phyloP scores from a whole-genome alignment of 1,284 basidiomycete species.

The Macrocystidia cucumis region DNA sequence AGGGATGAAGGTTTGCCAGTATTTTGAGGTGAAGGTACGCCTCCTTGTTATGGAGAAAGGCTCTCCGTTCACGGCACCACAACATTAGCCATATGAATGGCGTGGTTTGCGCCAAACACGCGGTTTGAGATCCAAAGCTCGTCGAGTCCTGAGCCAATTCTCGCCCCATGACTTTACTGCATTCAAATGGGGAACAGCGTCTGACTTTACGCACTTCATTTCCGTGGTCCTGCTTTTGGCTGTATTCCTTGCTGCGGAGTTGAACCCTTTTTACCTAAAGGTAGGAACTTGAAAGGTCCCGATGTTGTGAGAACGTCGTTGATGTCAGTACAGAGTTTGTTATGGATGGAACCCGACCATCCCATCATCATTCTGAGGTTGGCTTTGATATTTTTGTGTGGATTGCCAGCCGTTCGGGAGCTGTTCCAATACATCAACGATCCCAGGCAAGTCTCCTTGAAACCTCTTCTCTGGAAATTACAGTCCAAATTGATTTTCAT shows the following conservation, averaged over 20 bases:
- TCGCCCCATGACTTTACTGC: slow-evolving; percentile 82
- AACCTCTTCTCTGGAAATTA: slow-evolving; percentile 3
- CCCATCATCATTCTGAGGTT: slow-evolving; percentile 72
- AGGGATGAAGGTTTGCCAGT: slow-evolving; percentile 84
- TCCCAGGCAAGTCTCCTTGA: slow-evolving; percentile 43
- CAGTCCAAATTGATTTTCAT: too few relatives aligned
- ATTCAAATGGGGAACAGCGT: slow-evolving; percentile 81
- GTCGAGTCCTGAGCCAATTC: slow-evolving; percentile 72
- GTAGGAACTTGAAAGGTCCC: slow-evolving; percentile 21
- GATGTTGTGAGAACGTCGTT: slow-evolving; percentile 7
- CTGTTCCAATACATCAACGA: slow-evolving; percentile 75
- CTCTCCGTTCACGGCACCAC: slow-evolving; percentile 10
- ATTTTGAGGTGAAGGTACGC: slow-evolving; percentile 74
- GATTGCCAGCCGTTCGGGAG: slow-evolving; percentile 73
- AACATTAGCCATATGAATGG: slow-evolving; percentile 63
- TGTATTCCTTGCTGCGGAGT: slow-evolving; percentile 75
- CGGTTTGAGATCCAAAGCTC: slow-evolving; percentile 70
- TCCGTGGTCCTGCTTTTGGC: slow-evolving; percentile 68
- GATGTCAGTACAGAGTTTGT: slow-evolving; percentile 54
- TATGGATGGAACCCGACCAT: slow-evolving; percentile 87
- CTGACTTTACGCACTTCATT: slow-evolving; percentile 67
- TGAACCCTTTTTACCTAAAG: slow-evolving; percentile 82
- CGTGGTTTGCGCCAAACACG: slow-evolving; percentile 71
- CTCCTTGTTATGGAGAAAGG: slow-evolving; percentile 1
- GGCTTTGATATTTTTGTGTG: slow-evolving; percentile 73